Evolutionary conservation across 768 basidiomycete genomes (phyloP), one percentile per base, ranked within the genome.

Genomic region (Phallus indusiatus): DNA sequence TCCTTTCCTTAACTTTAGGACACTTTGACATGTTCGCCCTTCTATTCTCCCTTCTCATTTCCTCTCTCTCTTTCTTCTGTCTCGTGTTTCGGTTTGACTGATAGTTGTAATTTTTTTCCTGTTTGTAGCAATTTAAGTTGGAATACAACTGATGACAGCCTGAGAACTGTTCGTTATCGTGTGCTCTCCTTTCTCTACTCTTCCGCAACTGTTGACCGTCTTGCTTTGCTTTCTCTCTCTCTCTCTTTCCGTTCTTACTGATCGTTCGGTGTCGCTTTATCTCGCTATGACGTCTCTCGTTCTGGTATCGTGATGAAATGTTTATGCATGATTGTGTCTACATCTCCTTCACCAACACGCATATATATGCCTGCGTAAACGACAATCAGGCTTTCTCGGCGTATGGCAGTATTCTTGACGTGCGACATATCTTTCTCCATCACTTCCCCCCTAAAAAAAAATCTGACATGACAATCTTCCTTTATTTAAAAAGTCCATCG

Each of bases 141-240:
- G 90, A 88, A 87, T 79, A 95, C 94, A 73, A 94, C 84, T 72
- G 93, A 95, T 83, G 93, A 95, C 47, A 82, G 82, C 59, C 81
- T 96, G 66, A 86, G 86, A 74, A 74, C 83, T 77, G 92, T 94
- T 81, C 85, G 90, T 89, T 67, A 81, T 49, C 36, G 54, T 59
- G 36, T 55, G 49, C 35, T 20, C 60, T 55, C 33, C 36, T 52
- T 28, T 48, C 48, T 59, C 46, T 51, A 53, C 50, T 55, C 62
- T 62, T 72, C 75, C 68, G 52, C 72, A 73, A 65, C 74, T 73
- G 67, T 74, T 70, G 69, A 72, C 72, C 76, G 73, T 76, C 61
- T 67, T 64, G 65, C 28, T 28, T 28, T 28, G 4, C 7, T 28
- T 28, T 28, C 7, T 28, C 2, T 28, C 7, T 28, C 2, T 28